These are phyloP conservation scores for Calocera viscosa DNA, from an alignment of 768 basidiomycete species.

Conservation along the genomic window DNA sequence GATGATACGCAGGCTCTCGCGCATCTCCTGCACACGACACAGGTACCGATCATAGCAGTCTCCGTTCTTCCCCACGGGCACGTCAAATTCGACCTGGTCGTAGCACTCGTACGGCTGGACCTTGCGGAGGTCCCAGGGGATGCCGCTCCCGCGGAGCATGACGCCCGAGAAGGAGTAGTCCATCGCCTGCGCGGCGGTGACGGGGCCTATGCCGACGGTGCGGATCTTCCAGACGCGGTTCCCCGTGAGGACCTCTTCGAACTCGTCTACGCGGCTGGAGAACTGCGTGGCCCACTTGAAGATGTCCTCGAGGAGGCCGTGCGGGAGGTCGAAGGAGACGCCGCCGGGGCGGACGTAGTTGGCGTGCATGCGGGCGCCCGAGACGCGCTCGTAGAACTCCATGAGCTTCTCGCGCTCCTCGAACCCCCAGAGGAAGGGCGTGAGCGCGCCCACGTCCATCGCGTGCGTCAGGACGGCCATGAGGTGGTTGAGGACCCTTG, in stretches of 20 bases:
- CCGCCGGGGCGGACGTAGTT: conserved; percentile 98
- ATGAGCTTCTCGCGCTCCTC: conserved; percentile 99
- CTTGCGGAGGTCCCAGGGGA: conserved; percentile 91
- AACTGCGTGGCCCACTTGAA: conserved; percentile 98
- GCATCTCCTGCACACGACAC: conserved; percentile 96
- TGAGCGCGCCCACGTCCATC: conserved; percentile 96
- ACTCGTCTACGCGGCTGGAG: conserved; percentile 78
- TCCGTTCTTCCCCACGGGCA: conserved; percentile 92
- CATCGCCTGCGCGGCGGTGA: conserved; percentile 83
- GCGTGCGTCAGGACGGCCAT: conserved; percentile 95
- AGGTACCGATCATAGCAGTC: conserved; percentile 98
- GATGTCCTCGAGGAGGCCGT: conserved; percentile 97
- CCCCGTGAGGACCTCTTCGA: conserved; percentile 93
- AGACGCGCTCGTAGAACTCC: conserved; percentile 99
- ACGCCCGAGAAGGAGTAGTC: conserved; percentile 93
- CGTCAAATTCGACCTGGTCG: conserved; percentile 91
- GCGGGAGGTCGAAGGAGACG: conserved; percentile 93
- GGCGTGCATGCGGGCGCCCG: conserved; percentile 90
- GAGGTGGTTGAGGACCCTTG: conserved; percentile 87
- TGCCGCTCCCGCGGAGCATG: conserved; percentile 87
- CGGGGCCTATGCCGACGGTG: conserved; percentile 78
- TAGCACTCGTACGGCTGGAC: conserved; percentile 92
- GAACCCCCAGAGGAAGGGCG: conserved; percentile 99
- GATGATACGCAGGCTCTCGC: conserved; percentile 85
- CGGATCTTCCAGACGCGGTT: conserved; percentile 98